Percentiles rank a stretch among this genome's conserved stretches.
Conservation (phyloP, 306 rosid genomes). For the Rubus idaeus region DNA sequence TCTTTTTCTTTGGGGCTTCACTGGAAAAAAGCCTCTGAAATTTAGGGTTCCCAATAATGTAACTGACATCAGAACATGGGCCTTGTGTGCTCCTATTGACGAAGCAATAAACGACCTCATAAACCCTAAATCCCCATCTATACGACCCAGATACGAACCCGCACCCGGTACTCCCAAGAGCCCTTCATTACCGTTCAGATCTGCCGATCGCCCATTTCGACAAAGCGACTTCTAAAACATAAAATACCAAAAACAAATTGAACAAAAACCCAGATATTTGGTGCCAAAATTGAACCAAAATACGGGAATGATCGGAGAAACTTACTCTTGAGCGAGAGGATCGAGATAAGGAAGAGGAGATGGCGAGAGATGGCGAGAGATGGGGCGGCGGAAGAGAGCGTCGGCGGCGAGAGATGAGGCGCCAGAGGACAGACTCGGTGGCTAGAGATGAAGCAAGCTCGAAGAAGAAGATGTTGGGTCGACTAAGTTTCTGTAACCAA, state of each 20-base stretch:
- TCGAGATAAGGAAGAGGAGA: conserved; percentile 58
- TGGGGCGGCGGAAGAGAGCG: no score
- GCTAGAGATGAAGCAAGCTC: no score
- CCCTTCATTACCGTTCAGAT: conserved; percentile 30
- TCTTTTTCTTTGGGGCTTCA: conserved; percentile 85
- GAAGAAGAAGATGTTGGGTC: no score
- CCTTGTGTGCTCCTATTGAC: conserved; percentile 41
- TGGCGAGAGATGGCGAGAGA: no score
- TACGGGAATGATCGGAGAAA: not conserved
- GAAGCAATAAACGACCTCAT: conserved; percentile 50
- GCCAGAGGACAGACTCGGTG: no score
- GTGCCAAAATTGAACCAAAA: not conserved
- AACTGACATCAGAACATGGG: conserved; percentile 42
- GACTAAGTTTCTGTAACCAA: no score
- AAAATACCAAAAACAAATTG: not conserved
- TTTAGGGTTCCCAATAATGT: conserved; percentile 51
- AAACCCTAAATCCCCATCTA: conserved; percentile 59
- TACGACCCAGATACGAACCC: conserved; percentile 41
- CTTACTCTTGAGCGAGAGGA: conserved; percentile 62
- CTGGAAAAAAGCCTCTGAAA: conserved; percentile 72
- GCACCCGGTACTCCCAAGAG: conserved; percentile 30
- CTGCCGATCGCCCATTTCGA: conserved; percentile 45
- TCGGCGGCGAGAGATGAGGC: no score
- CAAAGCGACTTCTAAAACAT: conserved; percentile 43
- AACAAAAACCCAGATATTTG: not conserved